Conservation (phyloP, 768 basidiomycete species). For the Pleurotus pulmonarius region DNA sequence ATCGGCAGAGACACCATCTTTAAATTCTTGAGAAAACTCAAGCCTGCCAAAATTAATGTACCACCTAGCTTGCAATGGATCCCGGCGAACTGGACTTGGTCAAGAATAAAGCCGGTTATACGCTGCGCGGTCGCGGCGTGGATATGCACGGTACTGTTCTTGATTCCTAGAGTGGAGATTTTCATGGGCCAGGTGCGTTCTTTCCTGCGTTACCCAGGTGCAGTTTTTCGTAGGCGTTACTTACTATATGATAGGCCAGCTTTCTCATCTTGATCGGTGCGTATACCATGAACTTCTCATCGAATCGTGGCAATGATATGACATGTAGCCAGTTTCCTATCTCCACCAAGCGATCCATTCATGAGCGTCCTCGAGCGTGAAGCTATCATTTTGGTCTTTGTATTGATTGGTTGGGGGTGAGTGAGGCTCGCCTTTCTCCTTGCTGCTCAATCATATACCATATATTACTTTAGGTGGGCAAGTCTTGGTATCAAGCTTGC, state of each 20-base stretch:
- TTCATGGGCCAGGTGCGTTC: conserved; percentile 55
- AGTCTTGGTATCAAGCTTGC: conserved; percentile 66
- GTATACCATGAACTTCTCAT: neutral
- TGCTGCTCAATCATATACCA: neutral
- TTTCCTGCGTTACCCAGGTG: neutral
- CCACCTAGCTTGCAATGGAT: conserved; percentile 50
- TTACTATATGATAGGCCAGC: conserved; percentile 39
- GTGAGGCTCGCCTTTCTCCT: conserved; percentile 18
- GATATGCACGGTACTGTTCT: conserved; percentile 54
- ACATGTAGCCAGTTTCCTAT: conserved; percentile 52
- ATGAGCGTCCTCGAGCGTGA: conserved; percentile 68
- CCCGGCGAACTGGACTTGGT: conserved; percentile 49
- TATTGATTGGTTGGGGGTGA: conserved; percentile 55
- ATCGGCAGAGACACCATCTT: too few relatives aligned
- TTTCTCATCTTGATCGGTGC: conserved; percentile 64
- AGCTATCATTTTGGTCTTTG: conserved; percentile 46
- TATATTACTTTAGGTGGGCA: conserved; percentile 45
- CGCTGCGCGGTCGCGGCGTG: conserved; percentile 62
- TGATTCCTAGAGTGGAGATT: conserved; percentile 45
- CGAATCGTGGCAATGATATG: too few relatives aligned
- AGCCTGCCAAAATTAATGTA: too few relatives aligned
- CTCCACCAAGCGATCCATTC: conserved; percentile 67
- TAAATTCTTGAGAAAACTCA: too few relatives aligned
- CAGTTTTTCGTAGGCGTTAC: neutral
- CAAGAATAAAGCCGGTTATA: conserved; percentile 59